Conservation (phyloP, 768 basidiomycete species). For the Russula earlei region DNA sequence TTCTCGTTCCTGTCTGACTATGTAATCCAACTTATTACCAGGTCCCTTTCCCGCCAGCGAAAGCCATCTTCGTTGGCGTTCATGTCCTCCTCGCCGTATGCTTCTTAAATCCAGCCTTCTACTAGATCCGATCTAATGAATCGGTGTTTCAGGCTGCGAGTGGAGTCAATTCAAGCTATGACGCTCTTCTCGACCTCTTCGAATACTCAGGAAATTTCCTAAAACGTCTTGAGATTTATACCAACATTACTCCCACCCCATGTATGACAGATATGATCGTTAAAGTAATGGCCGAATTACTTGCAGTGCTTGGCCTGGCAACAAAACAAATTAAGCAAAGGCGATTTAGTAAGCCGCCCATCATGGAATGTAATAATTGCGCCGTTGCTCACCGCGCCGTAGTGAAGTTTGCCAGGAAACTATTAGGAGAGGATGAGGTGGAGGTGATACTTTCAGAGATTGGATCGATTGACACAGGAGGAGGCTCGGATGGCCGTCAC, state of each 20-base stretch:
- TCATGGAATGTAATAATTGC: too few relatives aligned
- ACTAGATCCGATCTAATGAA: not conserved
- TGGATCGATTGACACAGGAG: not conserved
- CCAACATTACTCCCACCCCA: not conserved
- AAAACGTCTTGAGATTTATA: not conserved
- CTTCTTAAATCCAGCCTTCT: not conserved
- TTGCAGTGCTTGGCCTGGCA: slow-evolving; percentile 3
- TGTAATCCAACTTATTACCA: not conserved
- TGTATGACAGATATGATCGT: not conserved
- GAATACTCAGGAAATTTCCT: not conserved
- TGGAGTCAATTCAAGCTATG: not conserved
- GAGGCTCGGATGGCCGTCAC: not conserved
- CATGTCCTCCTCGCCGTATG: not conserved
- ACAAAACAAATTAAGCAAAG: slow-evolving; percentile 2
- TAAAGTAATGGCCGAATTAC: not conserved
- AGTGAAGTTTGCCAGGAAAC: slow-evolving; percentile 6
- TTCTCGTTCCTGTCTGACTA: not conserved
- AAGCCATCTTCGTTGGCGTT: not conserved
- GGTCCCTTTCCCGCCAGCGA: not conserved
- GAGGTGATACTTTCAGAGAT: not conserved
- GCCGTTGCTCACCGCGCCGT: not conserved
- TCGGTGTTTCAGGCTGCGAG: not conserved
- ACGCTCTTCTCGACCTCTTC: not conserved
- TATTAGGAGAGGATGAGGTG: not conserved
- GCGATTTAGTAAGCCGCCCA: not conserved